These are phyloP conservation scores for Saccharomyces kudriavzevii DNA, from an alignment of 805 yeast species.

Conservation along the genomic window DNA sequence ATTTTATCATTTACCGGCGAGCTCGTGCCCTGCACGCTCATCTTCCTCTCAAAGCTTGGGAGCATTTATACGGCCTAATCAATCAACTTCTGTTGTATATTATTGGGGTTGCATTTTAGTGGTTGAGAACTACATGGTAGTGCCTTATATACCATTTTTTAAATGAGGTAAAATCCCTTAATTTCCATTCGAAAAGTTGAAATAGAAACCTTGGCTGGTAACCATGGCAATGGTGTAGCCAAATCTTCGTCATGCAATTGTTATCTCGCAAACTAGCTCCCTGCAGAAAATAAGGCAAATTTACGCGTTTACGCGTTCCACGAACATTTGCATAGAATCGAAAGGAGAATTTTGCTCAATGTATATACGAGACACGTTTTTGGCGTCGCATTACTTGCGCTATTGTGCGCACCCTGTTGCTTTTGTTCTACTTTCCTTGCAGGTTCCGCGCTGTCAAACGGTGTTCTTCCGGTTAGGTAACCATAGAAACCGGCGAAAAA, in stretches of 20 bases:
- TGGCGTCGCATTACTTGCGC: conserved; percentile 4
- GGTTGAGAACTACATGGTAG: neutral
- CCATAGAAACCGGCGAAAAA: neutral
- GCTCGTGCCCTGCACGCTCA: neutral
- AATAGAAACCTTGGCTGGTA: neutral
- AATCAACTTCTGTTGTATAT: neutral
- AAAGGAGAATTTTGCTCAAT: neutral
- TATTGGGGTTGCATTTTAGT: neutral
- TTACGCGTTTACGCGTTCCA: neutral
- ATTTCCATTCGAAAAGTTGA: neutral
- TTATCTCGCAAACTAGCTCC: neutral
- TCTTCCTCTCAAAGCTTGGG: neutral
- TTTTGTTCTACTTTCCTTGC: neutral
- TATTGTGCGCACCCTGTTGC: neutral
- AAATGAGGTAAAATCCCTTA: neutral
- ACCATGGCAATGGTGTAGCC: neutral
- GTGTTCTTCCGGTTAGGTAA: neutral
- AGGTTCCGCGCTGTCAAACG: neutral
- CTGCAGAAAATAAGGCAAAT: neutral
- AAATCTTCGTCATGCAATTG: neutral
- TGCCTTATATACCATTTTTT: neutral
- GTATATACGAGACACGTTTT: conserved; percentile 5
- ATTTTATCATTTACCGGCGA: neutral
- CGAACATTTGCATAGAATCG: neutral
- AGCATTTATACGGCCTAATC: neutral